These are phyloP conservation scores for Lippia alba DNA, from an alignment of 305 asterid genomes.

Conservation along the genomic window DNA sequence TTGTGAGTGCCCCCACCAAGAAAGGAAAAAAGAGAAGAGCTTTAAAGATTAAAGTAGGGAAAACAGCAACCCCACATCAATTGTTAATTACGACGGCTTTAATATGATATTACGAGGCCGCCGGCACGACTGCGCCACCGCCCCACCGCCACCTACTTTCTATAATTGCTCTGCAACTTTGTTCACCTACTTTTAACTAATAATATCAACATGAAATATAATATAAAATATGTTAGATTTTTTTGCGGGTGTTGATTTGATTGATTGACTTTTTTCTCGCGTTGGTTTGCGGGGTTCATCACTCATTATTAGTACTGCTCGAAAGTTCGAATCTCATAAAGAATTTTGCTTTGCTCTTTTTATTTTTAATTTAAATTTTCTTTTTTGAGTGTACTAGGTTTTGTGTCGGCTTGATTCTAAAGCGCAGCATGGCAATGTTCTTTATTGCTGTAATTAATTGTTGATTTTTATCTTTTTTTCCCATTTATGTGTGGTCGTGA, in stretches of 20 bases:
- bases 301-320: neutral
- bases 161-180: conserved; percentile 18
- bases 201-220: no score
- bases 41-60: conserved; percentile 18
- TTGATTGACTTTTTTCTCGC: neutral
- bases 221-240: neutral
- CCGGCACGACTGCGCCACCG: conserved; percentile 24
- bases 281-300: neutral
- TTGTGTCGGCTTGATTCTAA: neutral
- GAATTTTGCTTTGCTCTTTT: neutral
- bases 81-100: conserved; percentile 22
- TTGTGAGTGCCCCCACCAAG: neutral
- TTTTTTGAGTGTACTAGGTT: neutral
- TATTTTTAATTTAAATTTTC: no score
- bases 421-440: neutral
- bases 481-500: no score
- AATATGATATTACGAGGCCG: conserved; percentile 21
- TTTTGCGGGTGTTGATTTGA: neutral
- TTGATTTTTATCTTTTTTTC: neutral
- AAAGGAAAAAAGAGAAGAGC: neutral
- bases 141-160: conserved; percentile 19
- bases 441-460: neutral
- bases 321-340: neutral
- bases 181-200: neutral
- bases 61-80: conserved; percentile 26